phyloP scores from a whole-genome alignment of 176 grass and related monocot species.

The Zizania latifolia region DNA sequence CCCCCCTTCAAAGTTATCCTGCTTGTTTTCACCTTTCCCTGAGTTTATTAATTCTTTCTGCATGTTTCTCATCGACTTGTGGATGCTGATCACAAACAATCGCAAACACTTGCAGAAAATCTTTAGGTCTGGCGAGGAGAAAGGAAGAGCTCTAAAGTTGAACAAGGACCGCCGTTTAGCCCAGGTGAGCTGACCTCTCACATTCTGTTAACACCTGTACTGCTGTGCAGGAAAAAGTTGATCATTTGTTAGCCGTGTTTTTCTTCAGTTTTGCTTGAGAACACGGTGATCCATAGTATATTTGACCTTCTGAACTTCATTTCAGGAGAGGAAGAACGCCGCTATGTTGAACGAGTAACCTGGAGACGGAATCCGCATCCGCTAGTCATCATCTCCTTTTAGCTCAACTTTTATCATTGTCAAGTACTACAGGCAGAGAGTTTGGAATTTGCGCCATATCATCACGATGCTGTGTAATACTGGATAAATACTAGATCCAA shows the following conservation, averaged over 20 bases:
- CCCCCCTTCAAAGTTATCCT: neutral
- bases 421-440: neutral
- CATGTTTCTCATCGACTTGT: neutral
- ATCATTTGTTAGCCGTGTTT: neutral
- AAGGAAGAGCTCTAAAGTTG: constrained; percentile 64
- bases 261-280: neutral
- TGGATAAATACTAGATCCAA: neutral
- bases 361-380: neutral
- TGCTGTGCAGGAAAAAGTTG: neutral
- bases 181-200: constrained; percentile 28
- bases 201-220: neutral
- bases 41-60: neutral
- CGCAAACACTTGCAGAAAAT: constrained; percentile 57
- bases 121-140: constrained; percentile 59
- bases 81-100: neutral
- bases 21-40: neutral
- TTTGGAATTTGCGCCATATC: neutral
- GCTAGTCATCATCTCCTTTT: neutral
- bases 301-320: neutral
- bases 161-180: constrained; percentile 78
- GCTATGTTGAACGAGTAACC: constrained; percentile 41
- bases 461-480: neutral
- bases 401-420: neutral
- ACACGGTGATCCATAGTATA: neutral
- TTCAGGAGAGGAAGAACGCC: constrained; percentile 61